Evolutionary conservation across 805 yeast species (phyloP), one percentile per base, ranked within the genome.

Genomic region (Spathaspora gorwiae): DNA sequence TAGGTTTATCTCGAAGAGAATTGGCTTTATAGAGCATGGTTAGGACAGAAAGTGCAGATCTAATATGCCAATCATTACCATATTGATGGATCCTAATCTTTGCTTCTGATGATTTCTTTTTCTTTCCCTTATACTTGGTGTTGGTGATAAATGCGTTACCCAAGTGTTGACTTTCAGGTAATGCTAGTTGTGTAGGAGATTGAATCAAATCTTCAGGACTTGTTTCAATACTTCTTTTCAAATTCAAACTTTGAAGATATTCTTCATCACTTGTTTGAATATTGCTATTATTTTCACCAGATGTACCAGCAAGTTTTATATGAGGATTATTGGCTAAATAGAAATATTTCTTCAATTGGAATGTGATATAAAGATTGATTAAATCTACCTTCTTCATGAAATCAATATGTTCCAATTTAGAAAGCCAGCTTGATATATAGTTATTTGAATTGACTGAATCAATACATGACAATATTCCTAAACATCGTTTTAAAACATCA

Each of bases 11-110:
- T 37, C 71, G 62, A 29, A 66, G 56, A 7, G 63, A 54, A 50
- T 83, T 84, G 1, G 87, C 84, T 37, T 65, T 64, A 55, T 78
- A 77, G 26, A 84, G 73, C 12, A 80, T 57, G 0, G 80, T 73
- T 53, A 86, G 63, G 1, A 83, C 66, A 26, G 77, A 68, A 1
- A 86, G 81, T 0, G 90, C 88, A 0, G 88, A 73, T 43, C 75
- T 70, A 31, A 90, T 67, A 51, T 84, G 90, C 96, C 97, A 92
- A 56, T 87, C 90, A 48, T 77, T 75, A 0, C 87, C 83, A 60
- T 90, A 90, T 52, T 79, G 81, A 35, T 76, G 76, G 5, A 81
- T 59, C 43, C 66, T 70, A 10, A 82, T 71, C 47, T 73, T 77
- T 6, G 56, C 38, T 9, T 56, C 58, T 10, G 40, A 45, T 2